These are phyloP conservation scores for Saccharomyces pastorianus DNA, from an alignment of 1,139 yeast genomes.

Conservation along the genomic window DNA sequence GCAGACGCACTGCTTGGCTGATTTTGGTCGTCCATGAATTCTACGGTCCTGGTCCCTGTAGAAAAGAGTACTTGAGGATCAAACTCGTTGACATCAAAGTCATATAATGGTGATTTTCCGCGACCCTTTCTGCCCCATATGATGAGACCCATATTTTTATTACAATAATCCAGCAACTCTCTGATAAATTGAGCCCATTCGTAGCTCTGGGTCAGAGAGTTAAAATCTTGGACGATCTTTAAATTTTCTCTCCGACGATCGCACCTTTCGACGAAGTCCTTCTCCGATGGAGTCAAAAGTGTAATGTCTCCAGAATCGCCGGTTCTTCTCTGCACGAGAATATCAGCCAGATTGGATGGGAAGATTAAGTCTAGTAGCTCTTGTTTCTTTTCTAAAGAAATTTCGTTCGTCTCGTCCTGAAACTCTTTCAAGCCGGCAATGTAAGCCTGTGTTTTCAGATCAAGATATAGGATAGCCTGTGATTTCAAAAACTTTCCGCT, in stretches of 20 bases:
- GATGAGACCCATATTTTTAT: slow-evolving; percentile 62
- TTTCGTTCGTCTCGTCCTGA: slow-evolving; percentile 35
- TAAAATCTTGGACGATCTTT: slow-evolving; percentile 41
- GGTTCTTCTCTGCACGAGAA: slow-evolving; percentile 44
- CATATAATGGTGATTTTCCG: slow-evolving; percentile 21
- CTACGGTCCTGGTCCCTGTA: slow-evolving; percentile 13
- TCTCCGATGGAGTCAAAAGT: slow-evolving; percentile 27
- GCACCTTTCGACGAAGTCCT: slow-evolving; percentile 41
- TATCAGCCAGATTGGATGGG: slow-evolving; percentile 54
- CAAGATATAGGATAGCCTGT: slow-evolving; percentile 71
- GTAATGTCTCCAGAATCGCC: slow-evolving; percentile 23
- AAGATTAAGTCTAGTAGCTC: slow-evolving; percentile 72
- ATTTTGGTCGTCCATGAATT: background rate
- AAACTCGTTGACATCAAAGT: slow-evolving; percentile 20
- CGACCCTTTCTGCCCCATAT: slow-evolving; percentile 62
- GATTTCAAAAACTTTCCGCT: slow-evolving; percentile 57
- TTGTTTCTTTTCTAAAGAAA: slow-evolving; percentile 37
- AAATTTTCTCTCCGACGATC: slow-evolving; percentile 58
- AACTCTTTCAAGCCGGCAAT: slow-evolving; percentile 78
- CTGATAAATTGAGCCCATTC: slow-evolving; percentile 68
- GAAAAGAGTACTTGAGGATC: slow-evolving; percentile 21
- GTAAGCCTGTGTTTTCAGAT: slow-evolving; percentile 89
- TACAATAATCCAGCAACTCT: slow-evolving; percentile 69
- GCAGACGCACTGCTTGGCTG: background rate
- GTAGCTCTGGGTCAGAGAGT: slow-evolving; percentile 50